These are phyloP conservation scores for Fusarium domesticum DNA, from an alignment of 2,329 filamentous ascomycete species.

Conservation along the genomic window DNA sequence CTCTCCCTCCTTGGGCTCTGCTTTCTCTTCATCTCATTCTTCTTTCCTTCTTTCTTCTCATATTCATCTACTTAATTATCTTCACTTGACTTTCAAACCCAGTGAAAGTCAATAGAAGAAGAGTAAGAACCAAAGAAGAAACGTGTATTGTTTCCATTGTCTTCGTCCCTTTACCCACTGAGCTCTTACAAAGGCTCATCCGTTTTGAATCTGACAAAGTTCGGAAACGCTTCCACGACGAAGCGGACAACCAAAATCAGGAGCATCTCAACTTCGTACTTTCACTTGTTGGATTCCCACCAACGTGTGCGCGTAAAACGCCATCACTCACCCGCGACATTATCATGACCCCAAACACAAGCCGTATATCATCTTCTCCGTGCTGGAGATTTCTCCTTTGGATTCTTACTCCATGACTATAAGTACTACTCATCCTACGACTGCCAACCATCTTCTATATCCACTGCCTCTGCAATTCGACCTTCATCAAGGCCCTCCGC, in stretches of 20 bases:
- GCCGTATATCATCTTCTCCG: constrained; percentile 39
- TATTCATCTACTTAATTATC: constrained; percentile 10
- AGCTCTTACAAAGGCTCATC: background rate
- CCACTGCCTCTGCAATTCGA: constrained; percentile 5
- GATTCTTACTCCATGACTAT: constrained; percentile 40
- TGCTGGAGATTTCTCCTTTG: constrained; percentile 41
- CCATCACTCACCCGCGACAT: constrained; percentile 17
- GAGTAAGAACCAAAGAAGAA: constrained; percentile 11
- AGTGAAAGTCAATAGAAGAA: constrained; percentile 20
- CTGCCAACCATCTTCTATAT: constrained; percentile 6
- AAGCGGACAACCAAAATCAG: background rate
- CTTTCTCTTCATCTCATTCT: constrained; percentile 1
- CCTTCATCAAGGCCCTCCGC: background rate
- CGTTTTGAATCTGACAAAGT: background rate
- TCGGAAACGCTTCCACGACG: background rate
- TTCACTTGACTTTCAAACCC: constrained; percentile 16
- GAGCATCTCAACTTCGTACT: background rate
- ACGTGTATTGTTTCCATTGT: constrained; percentile 1
- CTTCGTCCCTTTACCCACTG: background rate
- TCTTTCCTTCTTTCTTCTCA: constrained; percentile 2
- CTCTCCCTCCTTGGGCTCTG: constrained; percentile 5
- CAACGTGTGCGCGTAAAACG: constrained; percentile 13
- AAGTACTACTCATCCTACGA: constrained; percentile 8
- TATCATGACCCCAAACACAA: constrained; percentile 41
- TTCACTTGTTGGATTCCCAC: constrained; percentile 7